phyloP scores from a whole-genome alignment of 2,329 filamentous ascomycete species.

The Verticillium nubilum region DNA sequence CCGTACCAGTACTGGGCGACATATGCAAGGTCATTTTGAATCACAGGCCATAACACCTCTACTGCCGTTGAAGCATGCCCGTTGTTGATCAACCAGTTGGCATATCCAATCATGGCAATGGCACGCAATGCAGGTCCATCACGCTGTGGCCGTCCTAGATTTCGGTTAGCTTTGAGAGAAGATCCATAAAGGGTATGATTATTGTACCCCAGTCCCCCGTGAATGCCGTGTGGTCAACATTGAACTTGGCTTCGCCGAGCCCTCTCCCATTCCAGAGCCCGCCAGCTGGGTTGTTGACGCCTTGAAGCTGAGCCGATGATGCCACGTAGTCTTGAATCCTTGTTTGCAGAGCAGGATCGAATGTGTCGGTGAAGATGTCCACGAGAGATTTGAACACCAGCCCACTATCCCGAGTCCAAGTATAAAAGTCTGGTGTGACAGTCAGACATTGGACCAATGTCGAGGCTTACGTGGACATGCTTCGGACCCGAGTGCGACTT shows the following conservation, averaged over 20 bases:
- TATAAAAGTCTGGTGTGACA: conserved; percentile 61
- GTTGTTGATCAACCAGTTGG: conserved; percentile 64
- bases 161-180: conserved; percentile 3
- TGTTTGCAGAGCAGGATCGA: conserved; percentile 51
- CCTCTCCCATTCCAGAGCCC: conserved; percentile 43
- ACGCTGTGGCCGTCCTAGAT: conserved; percentile 63
- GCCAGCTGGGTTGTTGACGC: conserved; percentile 65
- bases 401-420: conserved; percentile 74
- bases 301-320: conserved; percentile 61
- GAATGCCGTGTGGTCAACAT: conserved; percentile 57
- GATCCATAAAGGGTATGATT: fast-evolving
- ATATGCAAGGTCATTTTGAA: conserved; percentile 71
- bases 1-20: conserved; percentile 63
- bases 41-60: conserved; percentile 63
- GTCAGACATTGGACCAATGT: neutral
- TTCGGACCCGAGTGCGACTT: conserved; percentile 16
- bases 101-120: conserved; percentile 66
- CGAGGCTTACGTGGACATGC: neutral
- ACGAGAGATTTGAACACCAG: conserved; percentile 64
- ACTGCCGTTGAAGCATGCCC: conserved; percentile 54
- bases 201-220: conserved; percentile 58
- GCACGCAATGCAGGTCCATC: conserved; percentile 76
- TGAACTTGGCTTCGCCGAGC: conserved; percentile 70
- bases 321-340: conserved; percentile 63
- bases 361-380: conserved; percentile 57